phyloP scores from a whole-genome alignment of 345 rosid species.

The Carallia brachiata region DNA sequence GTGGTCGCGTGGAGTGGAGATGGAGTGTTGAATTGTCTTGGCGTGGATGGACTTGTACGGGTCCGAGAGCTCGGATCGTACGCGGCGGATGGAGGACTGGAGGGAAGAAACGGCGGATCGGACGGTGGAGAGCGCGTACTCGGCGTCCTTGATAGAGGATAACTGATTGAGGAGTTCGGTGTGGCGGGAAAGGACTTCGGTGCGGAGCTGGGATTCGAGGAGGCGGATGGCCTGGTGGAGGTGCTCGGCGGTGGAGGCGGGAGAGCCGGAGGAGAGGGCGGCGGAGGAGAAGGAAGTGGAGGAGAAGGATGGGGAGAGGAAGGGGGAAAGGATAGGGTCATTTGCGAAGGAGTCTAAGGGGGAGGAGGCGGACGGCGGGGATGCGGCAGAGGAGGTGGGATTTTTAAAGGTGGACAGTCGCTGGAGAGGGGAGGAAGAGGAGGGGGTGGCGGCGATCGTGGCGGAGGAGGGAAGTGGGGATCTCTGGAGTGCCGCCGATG shows the following conservation, averaged over 20 bases:
- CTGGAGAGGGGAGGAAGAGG: conserved; percentile 27
- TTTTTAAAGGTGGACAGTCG: conserved; percentile 20
- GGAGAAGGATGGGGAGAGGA: conserved; percentile 87
- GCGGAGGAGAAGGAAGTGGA: conserved; percentile 89
- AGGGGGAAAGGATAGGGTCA: conserved; percentile 74
- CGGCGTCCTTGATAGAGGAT: conserved; percentile 83
- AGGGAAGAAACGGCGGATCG: conserved; percentile 85
- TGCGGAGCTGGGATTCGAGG: conserved; percentile 88
- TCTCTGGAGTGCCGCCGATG: conserved; percentile 47
- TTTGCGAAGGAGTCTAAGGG: conserved; percentile 69
- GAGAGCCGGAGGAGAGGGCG: conserved; percentile 96
- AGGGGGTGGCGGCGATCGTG: conserved; percentile 32
- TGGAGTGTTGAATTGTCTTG: conserved; percentile 65
- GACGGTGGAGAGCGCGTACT: conserved; percentile 75
- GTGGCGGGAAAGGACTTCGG: conserved; percentile 88
- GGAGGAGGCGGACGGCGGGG: conserved; percentile 34
- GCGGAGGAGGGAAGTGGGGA: conserved; percentile 34
- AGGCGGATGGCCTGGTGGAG: conserved; percentile 93
- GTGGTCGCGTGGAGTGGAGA: conserved; percentile 66
- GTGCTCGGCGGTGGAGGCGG: conserved; percentile 97
- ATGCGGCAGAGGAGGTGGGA: conserved; percentile 26
- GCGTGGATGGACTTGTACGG: conserved; percentile 67
- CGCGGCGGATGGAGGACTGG: conserved; percentile 74
- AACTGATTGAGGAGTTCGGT: conserved; percentile 78
- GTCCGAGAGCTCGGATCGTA: conserved; percentile 86